phyloP scores from a whole-genome alignment of 352 stramenopile genomes.

The Pythium scleroteichum region DNA sequence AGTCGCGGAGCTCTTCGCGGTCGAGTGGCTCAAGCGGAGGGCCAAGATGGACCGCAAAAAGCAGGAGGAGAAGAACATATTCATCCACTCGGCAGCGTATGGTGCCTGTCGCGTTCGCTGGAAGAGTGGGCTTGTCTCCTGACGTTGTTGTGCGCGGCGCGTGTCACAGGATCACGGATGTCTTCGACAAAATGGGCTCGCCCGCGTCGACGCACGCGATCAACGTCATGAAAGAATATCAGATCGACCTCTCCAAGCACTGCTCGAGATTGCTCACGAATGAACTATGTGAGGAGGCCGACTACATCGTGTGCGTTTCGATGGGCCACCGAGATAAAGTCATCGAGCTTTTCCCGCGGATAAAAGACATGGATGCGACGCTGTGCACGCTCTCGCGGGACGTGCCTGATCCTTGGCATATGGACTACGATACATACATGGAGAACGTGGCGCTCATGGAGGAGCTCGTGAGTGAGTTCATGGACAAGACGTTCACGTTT shows the following conservation, averaged over 20 bases:
- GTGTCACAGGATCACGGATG: slow-evolving; percentile 55
- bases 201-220: slow-evolving; percentile 60
- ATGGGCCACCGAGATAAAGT: slow-evolving; percentile 67
- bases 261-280: slow-evolving; percentile 67
- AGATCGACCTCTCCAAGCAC: slow-evolving; percentile 68
- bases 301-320: slow-evolving; percentile 76
- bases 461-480: slow-evolving; percentile 74
- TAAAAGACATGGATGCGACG: slow-evolving; percentile 57
- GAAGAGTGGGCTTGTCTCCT: neutral
- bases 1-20: slow-evolving; percentile 71
- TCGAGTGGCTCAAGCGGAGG: slow-evolving; percentile 76
- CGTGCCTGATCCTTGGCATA: slow-evolving; percentile 81
- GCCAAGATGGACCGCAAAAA: slow-evolving; percentile 67
- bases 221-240: slow-evolving; percentile 74
- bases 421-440: slow-evolving; percentile 84
- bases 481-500: slow-evolving; percentile 43
- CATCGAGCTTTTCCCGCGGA: slow-evolving; percentile 55
- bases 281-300: slow-evolving; percentile 60
- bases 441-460: slow-evolving; percentile 76
- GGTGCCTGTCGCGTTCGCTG: slow-evolving; percentile 23
- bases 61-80: slow-evolving; percentile 65
- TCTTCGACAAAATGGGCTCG: slow-evolving; percentile 69
- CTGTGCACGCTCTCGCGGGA: slow-evolving; percentile 62
- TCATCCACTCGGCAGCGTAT: slow-evolving; percentile 72
- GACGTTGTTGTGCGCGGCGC: neutral